Base-by-base conservation (phyloP, 139 green algal genomes). In the Pseudopediastrum boryanum region DNA sequence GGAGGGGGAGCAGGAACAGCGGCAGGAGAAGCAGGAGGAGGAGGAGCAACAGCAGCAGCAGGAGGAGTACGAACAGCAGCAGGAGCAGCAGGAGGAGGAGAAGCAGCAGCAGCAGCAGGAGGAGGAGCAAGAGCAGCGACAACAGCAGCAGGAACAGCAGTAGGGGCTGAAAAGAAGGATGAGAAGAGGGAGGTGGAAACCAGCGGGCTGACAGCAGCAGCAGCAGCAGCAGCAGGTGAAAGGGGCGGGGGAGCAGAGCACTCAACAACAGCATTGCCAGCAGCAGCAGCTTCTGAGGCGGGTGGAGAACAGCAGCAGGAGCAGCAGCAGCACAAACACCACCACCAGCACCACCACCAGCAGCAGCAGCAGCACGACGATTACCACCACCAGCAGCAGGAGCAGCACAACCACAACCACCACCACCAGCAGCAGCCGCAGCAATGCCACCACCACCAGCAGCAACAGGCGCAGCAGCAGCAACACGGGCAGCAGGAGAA, bases 391-490 rank as follows among this genome's bases (percentile, higher is more conserved):
- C 58, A 66, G 58, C 58, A 66, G 58, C 58, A 66, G 58, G 29
- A 66, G 58, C 58, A 66, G 58, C 52, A 62, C 8, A 62, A n/a
- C 52, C 4, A 7, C 25, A 8, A 8, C 7, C 4, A 25, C 8
- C 58, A 66, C 29, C 58, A 67, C 31, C 59, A 67, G 59, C 59
- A 67, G 29, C 59, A 67, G 59, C 59, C 39, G 59, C 59, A 44
- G 59, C n/a, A 33, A n/a, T 31, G 31, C 2, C 61, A 35, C 29
- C 35, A 21, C 1, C 23, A 5, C 62, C 44, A 51, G 62, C 31
- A 59, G 42, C 42, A 44, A 36, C 50, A 50, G 46, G 2, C 8
- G 23, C 13, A n/a, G n/a, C n/a, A n/a, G n/a, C n/a, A n/a, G n/a
- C n/a, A n/a, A n/a, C n/a, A n/a, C n/a, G n/a, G n/a, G n/a, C n/a